These are phyloP conservation scores for Colletotrichum truncatum DNA, from an alignment of 2,329 filamentous ascomycete species.

Conservation along the genomic window DNA sequence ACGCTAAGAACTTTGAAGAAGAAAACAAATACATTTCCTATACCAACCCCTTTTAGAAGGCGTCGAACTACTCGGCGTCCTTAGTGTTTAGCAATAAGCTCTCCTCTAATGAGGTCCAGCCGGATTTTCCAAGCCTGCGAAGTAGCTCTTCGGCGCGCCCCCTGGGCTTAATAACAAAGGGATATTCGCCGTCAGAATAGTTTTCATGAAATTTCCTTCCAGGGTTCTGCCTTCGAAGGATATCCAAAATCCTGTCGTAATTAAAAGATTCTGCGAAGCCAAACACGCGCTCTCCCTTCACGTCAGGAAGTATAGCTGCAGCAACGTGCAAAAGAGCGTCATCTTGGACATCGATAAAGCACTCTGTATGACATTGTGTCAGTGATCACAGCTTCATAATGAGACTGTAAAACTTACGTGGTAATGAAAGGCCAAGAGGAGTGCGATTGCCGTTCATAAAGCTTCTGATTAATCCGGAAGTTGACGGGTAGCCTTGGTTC, in stretches of 20 bases:
- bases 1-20: too few species aligned
- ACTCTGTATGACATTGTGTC: constrained; percentile 40
- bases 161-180: constrained; percentile 12
- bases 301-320: constrained; percentile 54
- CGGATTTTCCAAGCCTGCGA: constrained; percentile 22
- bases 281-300: constrained; percentile 61
- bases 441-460: constrained; percentile 34
- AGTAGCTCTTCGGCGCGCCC: constrained; percentile 33
- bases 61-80: neutral
- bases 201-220: constrained; percentile 34
- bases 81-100: constrained; percentile 1
- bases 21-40: too few species aligned
- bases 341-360: constrained; percentile 58
- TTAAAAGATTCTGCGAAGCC: constrained; percentile 58
- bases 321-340: constrained; percentile 61
- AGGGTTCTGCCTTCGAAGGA: constrained; percentile 36
- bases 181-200: constrained; percentile 27
- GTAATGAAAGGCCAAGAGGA: neutral
- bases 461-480: constrained; percentile 25
- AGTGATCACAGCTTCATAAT: accelerated
- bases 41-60: too few species aligned
- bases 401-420: constrained; percentile 15
- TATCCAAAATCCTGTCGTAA: constrained; percentile 50
- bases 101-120: constrained; percentile 32
- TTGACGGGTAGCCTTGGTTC: constrained; percentile 36